Conservation (phyloP, 2,329 filamentous ascomycete genomes). For the Sporothrix schenckii region DNA sequence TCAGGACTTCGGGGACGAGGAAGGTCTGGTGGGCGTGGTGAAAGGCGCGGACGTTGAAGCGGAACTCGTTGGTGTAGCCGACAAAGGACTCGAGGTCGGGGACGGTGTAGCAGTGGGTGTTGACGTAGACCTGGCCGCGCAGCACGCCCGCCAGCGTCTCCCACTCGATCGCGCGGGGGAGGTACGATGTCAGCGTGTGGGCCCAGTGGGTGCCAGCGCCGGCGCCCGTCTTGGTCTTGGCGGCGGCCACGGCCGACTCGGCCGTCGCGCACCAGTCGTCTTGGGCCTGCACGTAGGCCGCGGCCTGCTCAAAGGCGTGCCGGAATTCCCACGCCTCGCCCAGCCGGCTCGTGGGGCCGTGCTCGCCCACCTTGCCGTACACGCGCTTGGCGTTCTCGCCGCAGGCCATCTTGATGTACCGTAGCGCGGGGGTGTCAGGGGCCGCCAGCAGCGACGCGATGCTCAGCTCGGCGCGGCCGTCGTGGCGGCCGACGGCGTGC, state of each 20-base stretch:
- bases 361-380: conserved; percentile 59
- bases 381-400: conserved; percentile 69
- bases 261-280: conserved; percentile 69
- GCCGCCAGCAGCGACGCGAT: conserved; percentile 67
- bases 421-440: conserved; percentile 61
- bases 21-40: conserved; percentile 71
- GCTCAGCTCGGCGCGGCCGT: conserved; percentile 65
- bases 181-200: conserved; percentile 57
- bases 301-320: conserved; percentile 67
- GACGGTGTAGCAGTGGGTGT: conserved; percentile 72
- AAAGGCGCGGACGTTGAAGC: conserved; percentile 67
- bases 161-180: conserved; percentile 65
- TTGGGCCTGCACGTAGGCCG: conserved; percentile 59
- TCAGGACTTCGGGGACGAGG: conserved; percentile 66
- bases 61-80: conserved; percentile 71
- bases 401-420: conserved; percentile 78
- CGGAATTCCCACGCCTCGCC: conserved; percentile 72
- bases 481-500: conserved; percentile 62
- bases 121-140: conserved; percentile 68
- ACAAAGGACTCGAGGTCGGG: conserved; percentile 71
- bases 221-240: too few relatives aligned
- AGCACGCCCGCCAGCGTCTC: conserved; percentile 65
- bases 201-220: too few relatives aligned
- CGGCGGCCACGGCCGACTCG: conserved; percentile 46
- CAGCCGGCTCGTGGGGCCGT: conserved; percentile 62